Conservation (phyloP, 306 rosid genomes). For the Rosa persica region DNA sequence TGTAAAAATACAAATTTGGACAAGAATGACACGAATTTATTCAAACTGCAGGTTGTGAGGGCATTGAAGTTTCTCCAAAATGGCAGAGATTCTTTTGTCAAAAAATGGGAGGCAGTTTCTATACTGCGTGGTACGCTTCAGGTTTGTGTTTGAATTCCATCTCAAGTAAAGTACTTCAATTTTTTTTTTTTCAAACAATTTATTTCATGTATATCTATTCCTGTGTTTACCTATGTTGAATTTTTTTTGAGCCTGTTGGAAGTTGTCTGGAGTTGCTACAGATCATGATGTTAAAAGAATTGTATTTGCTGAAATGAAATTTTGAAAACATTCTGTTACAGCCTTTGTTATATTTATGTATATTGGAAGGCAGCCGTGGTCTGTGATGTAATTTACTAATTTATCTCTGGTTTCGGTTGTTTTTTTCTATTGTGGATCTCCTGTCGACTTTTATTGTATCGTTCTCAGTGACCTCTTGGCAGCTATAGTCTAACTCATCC, state of each 20-base stretch:
- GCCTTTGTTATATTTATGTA: not conserved
- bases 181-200: not conserved
- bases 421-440: not conserved
- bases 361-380: not conserved
- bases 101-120: constrained; percentile 75
- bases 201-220: not conserved
- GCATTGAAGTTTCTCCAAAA: constrained; percentile 77
- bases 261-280: not conserved
- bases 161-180: constrained; percentile 10
- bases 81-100: constrained; percentile 55
- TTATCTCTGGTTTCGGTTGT: not conserved
- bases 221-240: not conserved
- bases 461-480: not conserved
- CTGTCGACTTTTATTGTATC: not conserved
- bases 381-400: not conserved
- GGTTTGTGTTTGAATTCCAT: constrained; percentile 62
- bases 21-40: constrained; percentile 15
- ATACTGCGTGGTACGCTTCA: constrained; percentile 99
- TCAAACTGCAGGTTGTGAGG: constrained; percentile 78
- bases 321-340: not conserved
- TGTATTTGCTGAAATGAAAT: not conserved
- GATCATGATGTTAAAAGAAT: not conserved
- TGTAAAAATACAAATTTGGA: constrained; percentile 22
- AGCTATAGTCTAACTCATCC: not conserved
- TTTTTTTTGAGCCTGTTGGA: not conserved